Percentiles rank a stretch among this genome's conserved stretches.
phyloP scores from a whole-genome alignment of 768 basidiomycete species.

The Trametes cingulata region DNA sequence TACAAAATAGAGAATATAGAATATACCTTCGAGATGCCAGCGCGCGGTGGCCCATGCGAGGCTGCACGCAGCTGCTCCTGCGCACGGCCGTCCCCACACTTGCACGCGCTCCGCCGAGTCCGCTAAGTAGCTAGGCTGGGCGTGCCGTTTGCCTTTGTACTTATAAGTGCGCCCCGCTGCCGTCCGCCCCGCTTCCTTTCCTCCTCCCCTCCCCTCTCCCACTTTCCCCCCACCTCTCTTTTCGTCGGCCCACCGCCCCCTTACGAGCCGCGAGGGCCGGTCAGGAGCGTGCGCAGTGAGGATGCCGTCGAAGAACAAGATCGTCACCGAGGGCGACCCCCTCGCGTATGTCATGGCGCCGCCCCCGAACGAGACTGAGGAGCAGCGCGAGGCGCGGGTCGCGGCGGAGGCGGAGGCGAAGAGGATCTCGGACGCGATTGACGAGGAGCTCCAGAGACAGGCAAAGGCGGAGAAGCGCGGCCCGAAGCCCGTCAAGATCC shows the following conservation, averaged over 20 bases:
- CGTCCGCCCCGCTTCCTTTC: constrained; percentile 3
- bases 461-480: constrained; percentile 29
- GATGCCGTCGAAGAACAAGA: constrained; percentile 17
- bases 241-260: neutral
- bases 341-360: constrained; percentile 54
- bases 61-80: too few species aligned
- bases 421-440: constrained; percentile 51
- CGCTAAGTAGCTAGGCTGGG: constrained; percentile 26
- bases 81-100: too few species aligned
- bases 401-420: constrained; percentile 57
- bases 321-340: constrained; percentile 45
- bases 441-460: constrained; percentile 39
- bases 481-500: constrained; percentile 36
- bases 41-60: too few species aligned
- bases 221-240: neutral
- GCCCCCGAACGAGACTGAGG: constrained; percentile 55
- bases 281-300: neutral
- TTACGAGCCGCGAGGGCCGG: neutral
- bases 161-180: constrained; percentile 60
- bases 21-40: too few species aligned
- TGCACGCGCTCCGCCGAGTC: constrained; percentile 21
- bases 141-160: constrained; percentile 49
- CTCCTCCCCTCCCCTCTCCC: neutral
- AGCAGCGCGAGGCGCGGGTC: constrained; percentile 45
- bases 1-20: too few species aligned